phyloP scores from a whole-genome alignment of 371 early-diverging fungal genomes.

The Lichtheimia hyalospora region DNA sequence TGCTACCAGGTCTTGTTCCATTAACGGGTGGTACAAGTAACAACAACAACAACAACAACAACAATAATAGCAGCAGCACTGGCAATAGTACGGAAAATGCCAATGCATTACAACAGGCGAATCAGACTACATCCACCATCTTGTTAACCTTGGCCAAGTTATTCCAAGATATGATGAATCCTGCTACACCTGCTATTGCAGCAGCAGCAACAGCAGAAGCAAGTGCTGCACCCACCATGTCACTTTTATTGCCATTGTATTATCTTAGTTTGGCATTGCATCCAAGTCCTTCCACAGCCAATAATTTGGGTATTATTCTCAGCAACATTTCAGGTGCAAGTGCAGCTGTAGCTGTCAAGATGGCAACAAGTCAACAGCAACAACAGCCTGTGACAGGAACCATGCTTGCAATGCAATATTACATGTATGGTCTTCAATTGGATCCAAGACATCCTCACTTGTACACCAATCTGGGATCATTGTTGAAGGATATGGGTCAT shows the following conservation, averaged over 20 bases:
- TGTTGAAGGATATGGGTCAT: conserved; percentile 87
- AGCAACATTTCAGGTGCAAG: conserved; percentile 68
- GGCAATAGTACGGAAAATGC: conserved; percentile 8
- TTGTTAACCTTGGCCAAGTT: conserved; percentile 85
- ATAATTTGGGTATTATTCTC: conserved; percentile 85
- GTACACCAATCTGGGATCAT: conserved; percentile 87
- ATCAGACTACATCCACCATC: conserved; percentile 77
- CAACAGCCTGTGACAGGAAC: conserved; percentile 60
- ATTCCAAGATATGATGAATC: conserved; percentile 75
- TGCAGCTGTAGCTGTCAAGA: conserved; percentile 49
- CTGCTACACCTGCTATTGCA: conserved; percentile 42
- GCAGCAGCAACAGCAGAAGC: conserved; percentile 38
- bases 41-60: conserved; percentile 9
- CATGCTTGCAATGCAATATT: conserved; percentile 78
- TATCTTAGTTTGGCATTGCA: conserved; percentile 79
- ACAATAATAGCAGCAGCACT: not conserved
- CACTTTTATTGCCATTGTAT: conserved; percentile 76
- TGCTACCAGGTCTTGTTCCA: conserved; percentile 58
- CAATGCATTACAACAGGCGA: conserved; percentile 55
- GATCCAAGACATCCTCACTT: conserved; percentile 88
- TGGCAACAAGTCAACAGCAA: conserved; percentile 36
- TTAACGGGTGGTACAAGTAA: conserved; percentile 4
- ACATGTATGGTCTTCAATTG: conserved; percentile 82
- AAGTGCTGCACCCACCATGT: conserved; percentile 53
- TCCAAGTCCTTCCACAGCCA: conserved; percentile 88